Base-by-base conservation (phyloP, 2,329 filamentous ascomycete genomes). In the Stagonosporopsis chrysanthemi region DNA sequence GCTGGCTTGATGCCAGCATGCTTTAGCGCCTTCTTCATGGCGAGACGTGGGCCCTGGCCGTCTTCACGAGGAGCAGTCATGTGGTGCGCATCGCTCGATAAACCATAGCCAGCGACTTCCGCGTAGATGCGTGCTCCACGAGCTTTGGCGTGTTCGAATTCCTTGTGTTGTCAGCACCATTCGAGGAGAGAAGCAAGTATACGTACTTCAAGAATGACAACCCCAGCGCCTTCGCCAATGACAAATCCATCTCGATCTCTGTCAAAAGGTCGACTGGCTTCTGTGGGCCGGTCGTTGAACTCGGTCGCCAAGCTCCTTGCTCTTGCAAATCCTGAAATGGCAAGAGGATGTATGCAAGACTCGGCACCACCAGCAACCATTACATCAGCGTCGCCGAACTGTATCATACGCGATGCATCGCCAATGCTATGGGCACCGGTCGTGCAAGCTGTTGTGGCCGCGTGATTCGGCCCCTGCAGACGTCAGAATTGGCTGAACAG, bases 321-420 rank as follows among this genome's bases (percentile, higher is more conserved):
- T 60, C 92, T 85, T 23, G 92, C 90, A 71, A 99, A 99, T 6
- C 94, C 95, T 6, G 93, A 91, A 65, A 98, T 90, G 1, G 94
- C 91, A 40, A 99, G 83, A 9, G 95, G 95, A 72, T 99, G 94
- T 53, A 99, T 94, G 75, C 95, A 99, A 0, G 94, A 92, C 77
- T 99, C 95, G 8, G 94, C 87, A 26, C 94, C 94, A 39, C 95
- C 95, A n/a, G 95, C 92, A 8, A 99, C 79, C 92, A 99, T 98
- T 52, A 98, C 89, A 75, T 97, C 85, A 42, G 94, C 94, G 73
- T 98, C 94, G 6, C 92, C 93, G 70, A 88, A 88, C n/a, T 89
- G 86, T 60, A 99, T 94, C 73, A 97, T 91, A 17, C 94, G 87
- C n/a, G 90, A 88, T 6, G 95, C 95, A 75, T 99, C 95, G 17